Base-by-base conservation (phyloP, 176 grass and related monocot species). In the Olyra latifolia region DNA sequence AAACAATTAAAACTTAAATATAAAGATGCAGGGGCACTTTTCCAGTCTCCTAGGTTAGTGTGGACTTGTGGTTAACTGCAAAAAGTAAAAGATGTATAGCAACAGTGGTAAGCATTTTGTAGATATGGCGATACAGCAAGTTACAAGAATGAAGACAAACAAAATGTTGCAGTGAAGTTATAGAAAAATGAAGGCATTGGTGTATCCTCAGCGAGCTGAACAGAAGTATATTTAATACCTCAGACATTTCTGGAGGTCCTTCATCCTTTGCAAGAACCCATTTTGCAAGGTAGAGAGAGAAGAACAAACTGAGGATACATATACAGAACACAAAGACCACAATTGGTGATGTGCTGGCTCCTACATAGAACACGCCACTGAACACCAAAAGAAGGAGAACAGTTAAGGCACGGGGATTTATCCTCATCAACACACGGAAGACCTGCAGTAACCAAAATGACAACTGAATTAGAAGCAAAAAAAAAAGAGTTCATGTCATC, bases 241-340 rank as follows among this genome's bases (percentile, higher is more conserved):
- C 75, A 52, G 73, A 87, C 96, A 99, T 99, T 89, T 99, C 96
- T 88, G 96, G 88, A 69, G 96, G 96, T 20, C 96, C 96, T 78
- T 99, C 96, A 69, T 99, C 96, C 81, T 99, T 99, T n/a, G 96
- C 88, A 69, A 99, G 96, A 86, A 99, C 96, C 96, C 96, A 95
- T 80, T 93, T 99, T 82, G 92, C 84, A 62, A 95, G 96, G 79
- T 95, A 99, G 48, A 99, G 66, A 62, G 96, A 70, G 82, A 99
- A 99, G 87, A 95, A 87, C 83, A 99, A 88, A 81, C 90, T 93
- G 74, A 99, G 72, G 42, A 88, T 95, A 81, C 96, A 99, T 62
- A 99, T 91, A 73, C 86, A 91, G 86, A 99, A 95, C 27, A 99
- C 96, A 71, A 99, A 99, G 86, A 99, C 55, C 53, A 99, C 20